Evolutionary conservation across 768 basidiomycete species (phyloP).

Genomic region (Auriscalpium orientale): DNA sequence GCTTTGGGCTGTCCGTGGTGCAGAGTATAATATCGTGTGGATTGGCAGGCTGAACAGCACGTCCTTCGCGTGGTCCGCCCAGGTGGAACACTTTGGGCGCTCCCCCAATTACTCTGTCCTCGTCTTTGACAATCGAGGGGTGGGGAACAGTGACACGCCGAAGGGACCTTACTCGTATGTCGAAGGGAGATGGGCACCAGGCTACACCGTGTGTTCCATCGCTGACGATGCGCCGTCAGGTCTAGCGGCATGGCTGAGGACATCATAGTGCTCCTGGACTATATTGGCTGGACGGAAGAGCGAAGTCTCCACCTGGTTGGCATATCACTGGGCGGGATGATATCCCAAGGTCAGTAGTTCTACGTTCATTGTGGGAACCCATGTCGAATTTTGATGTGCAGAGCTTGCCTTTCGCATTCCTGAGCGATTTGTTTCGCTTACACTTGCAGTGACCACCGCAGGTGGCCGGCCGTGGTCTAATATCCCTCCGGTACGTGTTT

Average conservation of each 20-base stretch:
- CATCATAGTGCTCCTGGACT: conserved; percentile 54
- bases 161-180: conserved; percentile 70
- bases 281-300: conserved; percentile 60
- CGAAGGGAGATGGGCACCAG: neutral
- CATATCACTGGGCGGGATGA: conserved; percentile 78
- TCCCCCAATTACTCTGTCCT: conserved; percentile 49
- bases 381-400: conserved; percentile 20
- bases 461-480: conserved; percentile 53
- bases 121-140: conserved; percentile 82
- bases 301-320: conserved; percentile 66
- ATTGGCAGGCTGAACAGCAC: conserved; percentile 47
- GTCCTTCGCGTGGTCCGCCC: conserved; percentile 55
- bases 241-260: conserved; percentile 78
- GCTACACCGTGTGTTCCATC: too few species aligned
- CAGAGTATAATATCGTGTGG: too few species aligned
- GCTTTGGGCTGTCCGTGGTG: too few species aligned
- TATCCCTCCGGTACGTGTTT: conserved; percentile 48
- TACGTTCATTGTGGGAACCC: neutral
- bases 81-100: conserved; percentile 58
- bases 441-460: conserved; percentile 62
- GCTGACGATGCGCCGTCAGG: conserved; percentile 25
- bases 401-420: conserved; percentile 66
- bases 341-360: conserved; percentile 52
- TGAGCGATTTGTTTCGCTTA: conserved; percentile 57
- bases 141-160: conserved; percentile 66